Conservation (phyloP, 2,329 filamentous ascomycete genomes). For the Arthrobotrys entomopaga region DNA sequence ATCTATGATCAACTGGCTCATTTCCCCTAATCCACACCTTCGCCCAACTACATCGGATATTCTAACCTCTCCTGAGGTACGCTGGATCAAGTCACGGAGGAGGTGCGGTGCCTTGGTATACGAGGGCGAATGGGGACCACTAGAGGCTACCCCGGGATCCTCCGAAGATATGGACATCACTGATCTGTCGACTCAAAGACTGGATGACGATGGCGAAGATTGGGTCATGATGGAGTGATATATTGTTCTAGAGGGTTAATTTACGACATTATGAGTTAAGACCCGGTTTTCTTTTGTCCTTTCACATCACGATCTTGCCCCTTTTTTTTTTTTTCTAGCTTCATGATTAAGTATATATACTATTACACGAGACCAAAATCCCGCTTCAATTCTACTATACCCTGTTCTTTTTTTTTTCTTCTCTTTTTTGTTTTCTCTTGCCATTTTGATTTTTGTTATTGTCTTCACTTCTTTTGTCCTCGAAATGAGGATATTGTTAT, state of each 20-base stretch:
- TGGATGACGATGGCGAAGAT: constrained; percentile 45
- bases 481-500: constrained; percentile 10
- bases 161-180: constrained; percentile 73
- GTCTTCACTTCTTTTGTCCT: constrained; percentile 43
- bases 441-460: constrained; percentile 39
- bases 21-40: constrained; percentile 75
- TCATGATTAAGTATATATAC: constrained; percentile 44
- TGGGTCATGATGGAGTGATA: constrained; percentile 54
- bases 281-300: constrained; percentile 12
- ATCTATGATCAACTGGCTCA: constrained; percentile 86
- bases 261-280: constrained; percentile 39
- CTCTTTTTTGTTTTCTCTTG: too few relatives aligned
- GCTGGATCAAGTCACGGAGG: constrained; percentile 80
- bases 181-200: constrained; percentile 55
- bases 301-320: constrained; percentile 35
- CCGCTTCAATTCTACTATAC: constrained; percentile 31
- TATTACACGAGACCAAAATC: constrained; percentile 27
- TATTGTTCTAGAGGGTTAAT: constrained; percentile 7
- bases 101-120: constrained; percentile 92
- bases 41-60: constrained; percentile 81
- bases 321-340: constrained; percentile 35
- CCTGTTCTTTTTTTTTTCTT: constrained; percentile 31
- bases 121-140: constrained; percentile 94
- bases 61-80: constrained; percentile 76
- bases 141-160: constrained; percentile 70